Evolutionary conservation across 2,329 filamentous ascomycete species (phyloP).

Genomic region (Ophiostoma pallidulum): DNA sequence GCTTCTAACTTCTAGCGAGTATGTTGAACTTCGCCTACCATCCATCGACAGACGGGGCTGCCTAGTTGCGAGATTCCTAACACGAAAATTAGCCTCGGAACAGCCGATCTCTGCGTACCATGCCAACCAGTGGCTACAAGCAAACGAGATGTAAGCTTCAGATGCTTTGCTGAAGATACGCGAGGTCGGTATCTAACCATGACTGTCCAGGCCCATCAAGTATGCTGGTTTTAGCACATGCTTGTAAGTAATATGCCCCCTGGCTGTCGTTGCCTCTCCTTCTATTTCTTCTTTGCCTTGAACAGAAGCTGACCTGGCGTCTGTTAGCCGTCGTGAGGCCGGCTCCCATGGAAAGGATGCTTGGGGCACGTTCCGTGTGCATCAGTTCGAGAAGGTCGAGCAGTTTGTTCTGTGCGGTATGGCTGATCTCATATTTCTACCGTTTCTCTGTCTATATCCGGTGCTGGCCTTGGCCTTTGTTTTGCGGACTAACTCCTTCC

Average conservation of each 20-base stretch:
- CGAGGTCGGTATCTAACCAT: neutral
- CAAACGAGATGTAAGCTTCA: constrained; percentile 51
- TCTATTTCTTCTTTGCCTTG: neutral
- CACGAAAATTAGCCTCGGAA: constrained; percentile 48
- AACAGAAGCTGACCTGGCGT: neutral
- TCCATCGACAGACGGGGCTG: neutral
- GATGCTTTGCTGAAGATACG: neutral
- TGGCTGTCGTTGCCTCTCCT: neutral
- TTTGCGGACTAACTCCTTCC: constrained; percentile 69
- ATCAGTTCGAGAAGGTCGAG: constrained; percentile 70
- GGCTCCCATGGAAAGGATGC: constrained; percentile 70
- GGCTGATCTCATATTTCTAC: neutral
- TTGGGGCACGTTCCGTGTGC: constrained; percentile 96
- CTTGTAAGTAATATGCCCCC: constrained; percentile 38
- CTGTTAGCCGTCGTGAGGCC: constrained; percentile 65
- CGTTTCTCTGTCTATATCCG: neutral
- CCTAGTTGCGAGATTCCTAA: too few species aligned
- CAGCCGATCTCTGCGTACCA: constrained; percentile 92
- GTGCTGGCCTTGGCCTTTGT: constrained; percentile 37
- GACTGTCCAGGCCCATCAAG: constrained; percentile 58
- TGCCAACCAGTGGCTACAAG: constrained; percentile 83
- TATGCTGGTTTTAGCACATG: constrained; percentile 89
- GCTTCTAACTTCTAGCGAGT: constrained; percentile 13
- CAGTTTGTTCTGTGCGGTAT: constrained; percentile 35
- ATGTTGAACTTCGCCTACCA: neutral